Conservation (phyloP, 345 rosid species). For the Rhodamnia argentea region DNA sequence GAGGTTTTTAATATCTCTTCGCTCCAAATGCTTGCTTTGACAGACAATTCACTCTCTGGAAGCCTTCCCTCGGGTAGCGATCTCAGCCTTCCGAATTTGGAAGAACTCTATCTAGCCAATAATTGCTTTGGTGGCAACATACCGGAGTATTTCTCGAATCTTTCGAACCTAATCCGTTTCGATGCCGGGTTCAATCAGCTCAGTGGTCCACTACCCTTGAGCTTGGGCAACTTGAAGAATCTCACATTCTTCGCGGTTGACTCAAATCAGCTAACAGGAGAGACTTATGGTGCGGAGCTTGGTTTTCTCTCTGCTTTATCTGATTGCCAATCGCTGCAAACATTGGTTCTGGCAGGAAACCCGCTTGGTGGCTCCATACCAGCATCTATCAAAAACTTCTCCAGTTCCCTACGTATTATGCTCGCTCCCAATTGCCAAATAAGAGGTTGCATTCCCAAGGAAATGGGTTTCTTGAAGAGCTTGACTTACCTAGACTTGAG, state of each 20-base stretch:
- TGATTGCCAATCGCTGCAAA: neutral
- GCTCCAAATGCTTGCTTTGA: neutral
- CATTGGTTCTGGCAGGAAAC: fast-evolving
- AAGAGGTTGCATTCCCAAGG: neutral
- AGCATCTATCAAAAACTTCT: neutral
- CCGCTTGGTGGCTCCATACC: neutral
- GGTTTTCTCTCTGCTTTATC: neutral
- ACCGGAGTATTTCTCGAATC: neutral
- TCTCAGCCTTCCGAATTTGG: neutral
- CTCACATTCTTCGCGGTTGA: fast-evolving
- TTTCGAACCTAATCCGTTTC: neutral
- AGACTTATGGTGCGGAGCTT: neutral
- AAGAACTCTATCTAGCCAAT: fast-evolving
- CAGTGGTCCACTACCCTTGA: neutral
- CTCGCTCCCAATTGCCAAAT: neutral
- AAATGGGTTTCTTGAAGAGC: neutral
- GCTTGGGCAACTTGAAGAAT: neutral
- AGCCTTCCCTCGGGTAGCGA: neutral
- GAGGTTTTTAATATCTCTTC: neutral
- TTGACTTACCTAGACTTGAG: neutral
- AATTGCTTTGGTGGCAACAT: neutral
- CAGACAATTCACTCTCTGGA: neutral
- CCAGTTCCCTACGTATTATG: neutral
- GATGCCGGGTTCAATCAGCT: neutral
- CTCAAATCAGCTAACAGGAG: neutral